A percentile compares a stretch with the other conserved stretches of the same genome.
These are phyloP conservation scores for Paecilomyces niveus DNA, from an alignment of 2,329 filamentous ascomycete genomes.

Conservation along the genomic window DNA sequence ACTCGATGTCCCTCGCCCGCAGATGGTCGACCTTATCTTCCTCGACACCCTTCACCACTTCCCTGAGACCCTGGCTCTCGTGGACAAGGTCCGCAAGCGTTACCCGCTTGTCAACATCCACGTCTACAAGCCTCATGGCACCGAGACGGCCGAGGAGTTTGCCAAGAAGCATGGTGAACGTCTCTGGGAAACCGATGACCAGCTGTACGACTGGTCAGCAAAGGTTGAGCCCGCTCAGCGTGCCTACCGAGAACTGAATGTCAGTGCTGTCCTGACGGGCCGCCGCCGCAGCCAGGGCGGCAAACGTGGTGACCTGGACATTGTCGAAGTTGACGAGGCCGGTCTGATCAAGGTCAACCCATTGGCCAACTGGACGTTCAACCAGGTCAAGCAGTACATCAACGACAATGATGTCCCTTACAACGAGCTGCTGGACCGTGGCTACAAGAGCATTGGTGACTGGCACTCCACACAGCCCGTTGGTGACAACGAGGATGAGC, in stretches of 20 bases:
- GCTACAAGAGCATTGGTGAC: conserved; percentile 98
- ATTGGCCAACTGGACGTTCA: conserved; percentile 86
- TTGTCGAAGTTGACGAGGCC: conserved; percentile 87
- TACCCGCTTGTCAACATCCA: conserved; percentile 80
- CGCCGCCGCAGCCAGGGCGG: conserved; percentile 88
- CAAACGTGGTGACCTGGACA: conserved; percentile 79
- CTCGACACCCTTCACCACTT: conserved; percentile 82
- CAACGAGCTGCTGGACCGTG: conserved; percentile 80
- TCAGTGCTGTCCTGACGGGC: conserved; percentile 86
- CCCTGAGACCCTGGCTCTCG: conserved; percentile 64
- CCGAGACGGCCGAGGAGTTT: conserved; percentile 68
- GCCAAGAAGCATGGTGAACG: conserved; percentile 72
- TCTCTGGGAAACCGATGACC: conserved; percentile 77
- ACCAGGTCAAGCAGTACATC: conserved; percentile 83
- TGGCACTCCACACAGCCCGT: conserved; percentile 96
- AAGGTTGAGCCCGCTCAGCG: conserved; percentile 96
- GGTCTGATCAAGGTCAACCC: conserved; percentile 97
- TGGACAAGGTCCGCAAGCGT: conserved; percentile 64
- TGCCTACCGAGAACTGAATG: conserved; percentile 78
- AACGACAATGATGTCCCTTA: conserved; percentile 82
- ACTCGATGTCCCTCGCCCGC: conserved; percentile 40
- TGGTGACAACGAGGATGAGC: conserved; percentile 86
- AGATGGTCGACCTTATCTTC: conserved; percentile 56
- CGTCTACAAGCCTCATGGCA: conserved; percentile 78
- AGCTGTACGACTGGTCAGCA: conserved; percentile 93